phyloP scores from a whole-genome alignment of 768 basidiomycete species.

The Chalciporus pseudorubinellus region DNA sequence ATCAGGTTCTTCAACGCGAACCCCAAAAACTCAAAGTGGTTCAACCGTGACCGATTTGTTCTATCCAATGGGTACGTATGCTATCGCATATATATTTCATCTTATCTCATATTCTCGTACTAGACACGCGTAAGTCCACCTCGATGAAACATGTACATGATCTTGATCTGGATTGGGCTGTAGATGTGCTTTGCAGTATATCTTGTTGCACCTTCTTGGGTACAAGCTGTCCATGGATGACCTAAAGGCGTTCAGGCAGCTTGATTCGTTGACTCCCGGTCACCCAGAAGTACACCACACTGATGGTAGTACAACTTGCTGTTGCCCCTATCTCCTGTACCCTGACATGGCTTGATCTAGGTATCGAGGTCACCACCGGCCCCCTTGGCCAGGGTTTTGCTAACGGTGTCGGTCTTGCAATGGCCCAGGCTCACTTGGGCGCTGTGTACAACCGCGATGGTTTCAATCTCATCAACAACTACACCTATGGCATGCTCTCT shows the following conservation, averaged over 20 bases:
- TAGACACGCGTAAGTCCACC: constrained; percentile 68
- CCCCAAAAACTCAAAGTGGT: constrained; percentile 88
- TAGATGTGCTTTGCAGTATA: constrained; percentile 93
- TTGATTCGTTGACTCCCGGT: constrained; percentile 88
- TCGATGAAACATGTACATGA: not conserved
- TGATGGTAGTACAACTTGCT: constrained; percentile 40
- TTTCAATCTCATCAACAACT: constrained; percentile 80
- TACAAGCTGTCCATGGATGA: constrained; percentile 93
- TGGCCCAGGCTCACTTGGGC: constrained; percentile 86
- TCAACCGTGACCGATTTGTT: constrained; percentile 95
- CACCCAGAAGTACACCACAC: constrained; percentile 83
- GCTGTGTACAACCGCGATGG: constrained; percentile 88
- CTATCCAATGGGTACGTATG: constrained; percentile 83
- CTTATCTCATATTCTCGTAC: constrained; percentile 10
- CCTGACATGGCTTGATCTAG: constrained; percentile 31
- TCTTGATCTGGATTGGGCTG: constrained; percentile 7
- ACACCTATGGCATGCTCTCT: constrained; percentile 70
- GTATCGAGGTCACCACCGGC: constrained; percentile 91
- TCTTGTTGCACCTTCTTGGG: constrained; percentile 85
- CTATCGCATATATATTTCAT: not conserved
- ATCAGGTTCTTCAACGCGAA: constrained; percentile 82
- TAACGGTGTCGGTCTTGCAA: constrained; percentile 91
- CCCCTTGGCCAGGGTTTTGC: constrained; percentile 94
- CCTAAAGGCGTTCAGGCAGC: constrained; percentile 88
- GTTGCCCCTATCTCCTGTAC: constrained; percentile 1